Evolutionary conservation across 1,284 basidiomycete species (phyloP).

Genomic region (Cutaneotrichosporon sp.): DNA sequence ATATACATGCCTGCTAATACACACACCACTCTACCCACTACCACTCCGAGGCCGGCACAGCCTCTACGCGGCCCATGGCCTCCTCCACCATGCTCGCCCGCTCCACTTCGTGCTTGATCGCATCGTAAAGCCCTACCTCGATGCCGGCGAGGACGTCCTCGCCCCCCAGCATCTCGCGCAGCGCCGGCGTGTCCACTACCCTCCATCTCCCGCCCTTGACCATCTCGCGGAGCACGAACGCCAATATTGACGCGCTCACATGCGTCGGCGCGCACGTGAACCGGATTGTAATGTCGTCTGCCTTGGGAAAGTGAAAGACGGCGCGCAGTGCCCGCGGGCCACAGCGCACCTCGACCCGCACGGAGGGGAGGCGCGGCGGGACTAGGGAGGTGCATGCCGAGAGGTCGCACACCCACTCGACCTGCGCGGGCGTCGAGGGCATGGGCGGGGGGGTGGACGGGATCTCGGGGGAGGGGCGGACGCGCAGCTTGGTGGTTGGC

Average conservation of each 20-base stretch:
- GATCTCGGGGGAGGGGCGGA: neutral
- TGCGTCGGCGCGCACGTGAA: neutral
- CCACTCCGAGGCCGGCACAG: no score
- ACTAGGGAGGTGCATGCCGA: neutral
- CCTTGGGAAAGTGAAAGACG: neutral
- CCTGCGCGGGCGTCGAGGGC: neutral
- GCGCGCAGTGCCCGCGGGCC: neutral
- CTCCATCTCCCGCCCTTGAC: neutral
- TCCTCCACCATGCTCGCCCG: no score
- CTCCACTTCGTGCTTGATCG: no score
- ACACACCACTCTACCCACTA: no score
- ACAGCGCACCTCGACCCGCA: neutral
- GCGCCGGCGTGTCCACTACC: no score
- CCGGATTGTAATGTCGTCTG: neutral
- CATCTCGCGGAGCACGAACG: neutral
- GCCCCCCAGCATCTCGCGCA: no score
- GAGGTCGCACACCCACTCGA: neutral
- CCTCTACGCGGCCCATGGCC: no score
- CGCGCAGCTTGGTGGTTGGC: neutral
- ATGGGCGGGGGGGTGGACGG: neutral
- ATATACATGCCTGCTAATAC: no score
- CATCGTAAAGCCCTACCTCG: no score
- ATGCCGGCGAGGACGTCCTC: no score
- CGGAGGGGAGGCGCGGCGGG: neutral
- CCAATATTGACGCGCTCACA: neutral